Conservation (phyloP, 345 rosid genomes). For the Citrus inodora region DNA sequence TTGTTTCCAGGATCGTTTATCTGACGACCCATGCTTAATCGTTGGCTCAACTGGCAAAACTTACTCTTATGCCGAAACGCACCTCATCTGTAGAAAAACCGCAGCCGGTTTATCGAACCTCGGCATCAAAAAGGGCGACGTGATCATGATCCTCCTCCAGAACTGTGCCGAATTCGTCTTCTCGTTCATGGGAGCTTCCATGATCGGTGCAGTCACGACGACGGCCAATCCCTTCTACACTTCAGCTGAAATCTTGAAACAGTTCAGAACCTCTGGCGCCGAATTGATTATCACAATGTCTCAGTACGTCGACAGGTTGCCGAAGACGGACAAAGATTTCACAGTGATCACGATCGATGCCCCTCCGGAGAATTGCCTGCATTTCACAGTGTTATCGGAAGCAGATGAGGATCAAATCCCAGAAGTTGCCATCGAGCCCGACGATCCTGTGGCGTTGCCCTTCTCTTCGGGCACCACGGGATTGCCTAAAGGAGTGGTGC, state of each 20-base stretch:
- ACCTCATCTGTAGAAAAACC: conserved; percentile 38
- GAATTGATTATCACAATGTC: conserved; percentile 74
- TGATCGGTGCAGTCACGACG: conserved; percentile 79
- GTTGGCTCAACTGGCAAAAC: conserved; percentile 48
- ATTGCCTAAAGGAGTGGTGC: conserved; percentile 79
- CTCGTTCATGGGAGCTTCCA: conserved; percentile 85
- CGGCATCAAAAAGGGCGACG: conserved; percentile 69
- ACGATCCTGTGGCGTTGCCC: conserved; percentile 74
- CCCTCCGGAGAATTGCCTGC: conserved; percentile 61
- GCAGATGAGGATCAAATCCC: conserved; percentile 36
- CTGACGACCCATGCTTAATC: conserved; percentile 58
- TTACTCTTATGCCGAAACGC: conserved; percentile 51
- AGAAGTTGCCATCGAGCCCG: conserved; percentile 30
- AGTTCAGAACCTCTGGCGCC: conserved; percentile 40
- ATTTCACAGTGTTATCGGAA: conserved; percentile 46
- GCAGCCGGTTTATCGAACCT: conserved; percentile 60
- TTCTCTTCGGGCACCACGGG: conserved; percentile 96
- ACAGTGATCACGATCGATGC: conserved; percentile 56
- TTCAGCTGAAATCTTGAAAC: conserved; percentile 62
- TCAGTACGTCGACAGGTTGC: conserved; percentile 60
- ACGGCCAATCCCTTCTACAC: conserved; percentile 92
- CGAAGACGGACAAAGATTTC: conserved; percentile 39
- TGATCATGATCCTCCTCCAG: conserved; percentile 81
- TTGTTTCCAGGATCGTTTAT: conserved; percentile 52
- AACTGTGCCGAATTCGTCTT: conserved; percentile 81